Evolutionary conservation across 768 basidiomycete species (phyloP), one percentile per base, ranked within the genome.

Genomic region (Boletus pseudo-olivaceus): DNA sequence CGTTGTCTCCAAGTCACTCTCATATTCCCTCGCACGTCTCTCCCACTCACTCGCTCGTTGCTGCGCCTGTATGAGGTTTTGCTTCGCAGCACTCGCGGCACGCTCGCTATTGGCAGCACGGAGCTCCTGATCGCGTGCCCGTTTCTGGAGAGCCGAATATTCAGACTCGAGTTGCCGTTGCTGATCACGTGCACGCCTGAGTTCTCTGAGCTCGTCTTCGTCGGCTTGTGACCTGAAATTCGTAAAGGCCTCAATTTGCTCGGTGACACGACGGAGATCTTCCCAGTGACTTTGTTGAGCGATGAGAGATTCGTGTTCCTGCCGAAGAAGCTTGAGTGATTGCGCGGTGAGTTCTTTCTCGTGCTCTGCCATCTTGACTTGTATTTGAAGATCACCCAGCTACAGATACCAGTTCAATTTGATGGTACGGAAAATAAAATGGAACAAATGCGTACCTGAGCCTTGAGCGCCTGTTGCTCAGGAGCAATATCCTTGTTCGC

Each of bases 1-100:
- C 29, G 76, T 77, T 60, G 77, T 63, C 64, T 87, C 85, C 19
- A 90, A 69, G 52, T 85, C 79, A 20, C 75, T 72, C 68, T 90
- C 87, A 40, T 79, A 78, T 57, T 89, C 87, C 62, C 84, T 84
- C 19, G 87, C 82, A 23, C 84, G 84, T 57, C 80, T 80, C 70
- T 93, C 91, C 89, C 88, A 92, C 62, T 93, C 91, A 4, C 80
- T 72, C 3, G 88, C 80, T 26, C 88, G 87, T 66, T 90, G 88
- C 56, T 92, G 87, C 20, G 87, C 84, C 58, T 87, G 84, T 20
- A 78, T 70, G 29, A 92, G 76, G 65, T 71, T 86, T 65, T 89
- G 84, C 40, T 82, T 81, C 3, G 82, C 77, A 17, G 83, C 70
- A 23, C 71, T 71, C 1, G 82, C 75, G 11, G 82, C 73, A 49